phyloP scores from a whole-genome alignment of 768 basidiomycete genomes.

The Artomyces pyxidatus region DNA sequence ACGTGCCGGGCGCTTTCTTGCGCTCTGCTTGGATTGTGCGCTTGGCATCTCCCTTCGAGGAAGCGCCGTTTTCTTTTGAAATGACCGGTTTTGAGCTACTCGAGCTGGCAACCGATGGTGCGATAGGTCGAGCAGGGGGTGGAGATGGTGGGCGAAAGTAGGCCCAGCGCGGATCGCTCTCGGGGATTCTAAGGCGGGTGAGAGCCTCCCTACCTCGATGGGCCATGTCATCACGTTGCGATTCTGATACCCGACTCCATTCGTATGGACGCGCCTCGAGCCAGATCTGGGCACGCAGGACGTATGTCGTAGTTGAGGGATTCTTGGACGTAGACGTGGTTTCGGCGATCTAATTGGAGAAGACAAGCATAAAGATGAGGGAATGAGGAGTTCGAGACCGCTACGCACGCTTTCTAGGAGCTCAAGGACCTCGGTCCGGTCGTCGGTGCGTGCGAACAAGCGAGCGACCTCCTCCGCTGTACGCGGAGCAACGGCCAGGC shows the following conservation, averaged over 20 bases:
- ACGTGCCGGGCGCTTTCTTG: slow-evolving; percentile 7
- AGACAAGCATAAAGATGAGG: neutral
- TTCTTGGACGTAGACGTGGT: neutral
- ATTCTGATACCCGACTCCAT: slow-evolving; percentile 41
- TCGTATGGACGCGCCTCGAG: slow-evolving; percentile 63
- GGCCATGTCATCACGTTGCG: slow-evolving; percentile 41
- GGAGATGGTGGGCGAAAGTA: slow-evolving; percentile 28
- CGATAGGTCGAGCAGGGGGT: neutral
- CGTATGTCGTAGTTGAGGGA: slow-evolving; percentile 27
- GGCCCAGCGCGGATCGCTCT: slow-evolving; percentile 56
- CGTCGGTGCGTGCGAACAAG: slow-evolving; percentile 34
- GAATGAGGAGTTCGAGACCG: neutral
- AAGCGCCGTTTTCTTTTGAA: neutral
- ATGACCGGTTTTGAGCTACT: neutral
- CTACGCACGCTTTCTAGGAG: slow-evolving; percentile 43
- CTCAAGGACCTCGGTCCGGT: slow-evolving; percentile 32
- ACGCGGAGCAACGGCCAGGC: slow-evolving; percentile 42
- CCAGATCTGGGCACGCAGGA: slow-evolving; percentile 52
- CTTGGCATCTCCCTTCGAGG: slow-evolving; percentile 3
- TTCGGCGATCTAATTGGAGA: slow-evolving; percentile 11
- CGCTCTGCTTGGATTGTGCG: slow-evolving; percentile 4
- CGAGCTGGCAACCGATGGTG: neutral
- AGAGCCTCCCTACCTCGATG: slow-evolving; percentile 44
- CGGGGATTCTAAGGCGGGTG: slow-evolving; percentile 43
- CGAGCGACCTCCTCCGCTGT: slow-evolving; percentile 25